A percentile compares a stretch with the other conserved stretches of the same genome.
Evolutionary conservation across 2,329 filamentous ascomycete species (phyloP).

Genomic region (Nemania sp.): DNA sequence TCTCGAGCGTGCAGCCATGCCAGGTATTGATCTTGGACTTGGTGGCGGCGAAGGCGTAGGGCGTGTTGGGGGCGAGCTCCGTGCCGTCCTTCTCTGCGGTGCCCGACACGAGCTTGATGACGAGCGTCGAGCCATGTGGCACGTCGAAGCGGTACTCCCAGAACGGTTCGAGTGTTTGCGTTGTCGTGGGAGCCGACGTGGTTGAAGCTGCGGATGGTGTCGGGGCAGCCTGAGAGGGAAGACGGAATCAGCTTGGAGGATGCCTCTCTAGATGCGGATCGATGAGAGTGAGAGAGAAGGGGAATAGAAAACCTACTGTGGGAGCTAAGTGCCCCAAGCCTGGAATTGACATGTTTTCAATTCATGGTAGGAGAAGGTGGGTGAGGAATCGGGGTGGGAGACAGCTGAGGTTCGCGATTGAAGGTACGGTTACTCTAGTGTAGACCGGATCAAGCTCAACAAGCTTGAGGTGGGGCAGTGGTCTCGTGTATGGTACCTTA

Average conservation of each 20-base stretch:
- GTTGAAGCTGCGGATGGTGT: conserved; percentile 29
- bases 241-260: neutral
- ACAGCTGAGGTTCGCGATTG: neutral
- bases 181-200: conserved; percentile 49
- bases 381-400: neutral
- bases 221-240: conserved; percentile 30
- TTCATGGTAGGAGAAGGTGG: conserved; percentile 19
- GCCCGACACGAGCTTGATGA: conserved; percentile 71
- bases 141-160: conserved; percentile 83
- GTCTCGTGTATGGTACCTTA: no score
- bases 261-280: neutral
- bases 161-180: conserved; percentile 60
- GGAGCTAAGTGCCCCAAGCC: conserved; percentile 71
- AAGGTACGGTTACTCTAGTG: no score
- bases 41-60: conserved; percentile 78
- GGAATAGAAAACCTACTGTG: conserved; percentile 50
- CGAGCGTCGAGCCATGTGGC: conserved; percentile 51
- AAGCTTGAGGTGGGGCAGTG: no score
- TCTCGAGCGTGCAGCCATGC: conserved; percentile 85
- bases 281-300: neutral
- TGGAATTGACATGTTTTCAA: conserved; percentile 69
- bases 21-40: conserved; percentile 92
- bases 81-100: conserved; percentile 94
- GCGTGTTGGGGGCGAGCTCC: conserved; percentile 80
- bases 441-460: no score